Evolutionary conservation across 331 rosid species (phyloP).

Genomic region (Malus hybrid): DNA sequence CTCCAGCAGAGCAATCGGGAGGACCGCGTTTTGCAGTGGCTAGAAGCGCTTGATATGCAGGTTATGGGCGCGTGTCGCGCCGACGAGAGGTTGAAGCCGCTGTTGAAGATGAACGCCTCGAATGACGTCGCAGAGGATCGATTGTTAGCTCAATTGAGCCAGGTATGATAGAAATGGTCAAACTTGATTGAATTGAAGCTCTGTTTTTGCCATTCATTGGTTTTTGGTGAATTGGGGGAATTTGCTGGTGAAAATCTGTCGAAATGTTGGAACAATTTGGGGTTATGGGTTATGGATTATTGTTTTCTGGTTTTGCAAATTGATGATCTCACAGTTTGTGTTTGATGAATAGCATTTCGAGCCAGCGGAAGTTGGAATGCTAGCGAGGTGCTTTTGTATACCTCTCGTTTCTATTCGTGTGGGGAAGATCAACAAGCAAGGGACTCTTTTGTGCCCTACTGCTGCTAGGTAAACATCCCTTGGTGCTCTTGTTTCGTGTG

Average conservation of each 20-base stretch:
- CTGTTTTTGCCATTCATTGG: constrained; percentile 8
- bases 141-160: constrained; percentile 70
- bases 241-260: not conserved
- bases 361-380: constrained; percentile 92
- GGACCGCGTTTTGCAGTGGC: constrained; percentile 65
- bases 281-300: not conserved
- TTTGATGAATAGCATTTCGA: constrained; percentile 73
- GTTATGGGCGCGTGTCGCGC: constrained; percentile 91
- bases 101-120: constrained; percentile 69
- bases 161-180: constrained; percentile 34
- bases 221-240: not conserved
- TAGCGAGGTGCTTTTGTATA: constrained; percentile 95
- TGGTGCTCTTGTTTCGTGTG: not conserved
- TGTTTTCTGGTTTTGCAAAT: not conserved
- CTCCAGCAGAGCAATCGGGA: constrained; percentile 63
- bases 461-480: constrained; percentile 48
- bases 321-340: not conserved
- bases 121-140: constrained; percentile 81
- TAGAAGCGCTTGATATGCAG: constrained; percentile 90
- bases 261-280: not conserved
- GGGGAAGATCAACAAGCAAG: constrained; percentile 75
- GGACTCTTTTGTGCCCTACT: constrained; percentile 61
- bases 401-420: constrained; percentile 95
- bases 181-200: constrained; percentile 6
- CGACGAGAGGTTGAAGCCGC: constrained; percentile 84